phyloP scores from a whole-genome alignment of 2,329 filamentous ascomycete genomes.

The Cordyceps pruinosa region DNA sequence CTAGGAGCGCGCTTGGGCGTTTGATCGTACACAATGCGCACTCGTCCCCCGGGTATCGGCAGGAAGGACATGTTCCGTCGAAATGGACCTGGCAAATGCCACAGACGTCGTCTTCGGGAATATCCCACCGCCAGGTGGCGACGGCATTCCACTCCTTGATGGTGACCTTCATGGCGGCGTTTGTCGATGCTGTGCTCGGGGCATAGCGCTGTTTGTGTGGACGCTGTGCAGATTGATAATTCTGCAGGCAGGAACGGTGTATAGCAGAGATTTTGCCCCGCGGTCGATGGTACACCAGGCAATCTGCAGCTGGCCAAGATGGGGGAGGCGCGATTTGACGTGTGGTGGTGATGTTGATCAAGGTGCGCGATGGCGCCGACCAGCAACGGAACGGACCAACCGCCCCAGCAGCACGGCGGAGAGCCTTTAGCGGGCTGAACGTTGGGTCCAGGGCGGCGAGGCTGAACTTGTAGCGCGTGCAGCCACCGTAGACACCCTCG shows the following conservation, averaged over 20 bases:
- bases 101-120: slow-evolving; percentile 94
- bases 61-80: slow-evolving; percentile 94
- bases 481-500: too few species aligned
- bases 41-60: slow-evolving; percentile 95
- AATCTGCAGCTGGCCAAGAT: neutral
- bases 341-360: slow-evolving; percentile 5
- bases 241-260: neutral
- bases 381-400: neutral
- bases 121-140: slow-evolving; percentile 95
- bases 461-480: neutral
- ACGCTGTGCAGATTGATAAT: neutral
- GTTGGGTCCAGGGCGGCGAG: neutral
- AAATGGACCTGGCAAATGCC: slow-evolving; percentile 98
- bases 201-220: neutral
- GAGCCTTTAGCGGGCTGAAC: neutral
- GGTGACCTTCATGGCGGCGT: slow-evolving; percentile 75
- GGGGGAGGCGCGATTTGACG: neutral
- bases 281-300: neutral
- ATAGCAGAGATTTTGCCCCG: neutral
- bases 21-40: slow-evolving; percentile 70
- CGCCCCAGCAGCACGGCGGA: too few species aligned
- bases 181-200: neutral
- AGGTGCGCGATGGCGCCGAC: too few species aligned
- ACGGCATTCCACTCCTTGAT: slow-evolving; percentile 92
- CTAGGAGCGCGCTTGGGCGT: slow-evolving; percentile 14